These are phyloP conservation scores for Sodiomyces alkalinus DNA, from an alignment of 2,329 filamentous ascomycete genomes.

Conservation along the genomic window DNA sequence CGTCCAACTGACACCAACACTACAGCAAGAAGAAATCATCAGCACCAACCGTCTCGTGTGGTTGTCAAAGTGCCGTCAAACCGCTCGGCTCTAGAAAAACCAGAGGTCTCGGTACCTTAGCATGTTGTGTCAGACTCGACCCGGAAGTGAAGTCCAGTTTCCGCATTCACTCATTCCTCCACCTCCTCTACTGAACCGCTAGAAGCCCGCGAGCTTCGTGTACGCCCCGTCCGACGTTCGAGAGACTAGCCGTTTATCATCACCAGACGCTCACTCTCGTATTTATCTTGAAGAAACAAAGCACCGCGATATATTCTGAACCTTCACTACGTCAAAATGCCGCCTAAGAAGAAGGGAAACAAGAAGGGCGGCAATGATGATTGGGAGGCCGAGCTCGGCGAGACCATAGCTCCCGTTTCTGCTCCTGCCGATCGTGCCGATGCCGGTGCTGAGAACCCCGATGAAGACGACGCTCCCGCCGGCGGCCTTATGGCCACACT, in stretches of 20 bases:
- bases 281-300: too few species aligned
- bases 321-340: constrained; percentile 42
- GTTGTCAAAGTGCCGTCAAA: too few species aligned
- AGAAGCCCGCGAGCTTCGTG: too few species aligned
- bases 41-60: too few species aligned
- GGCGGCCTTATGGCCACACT: constrained; percentile 67
- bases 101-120: constrained; percentile 2
- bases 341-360: constrained; percentile 84
- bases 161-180: background rate
- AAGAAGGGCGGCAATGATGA: constrained; percentile 76
- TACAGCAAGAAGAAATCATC: too few species aligned
- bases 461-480: constrained; percentile 33
- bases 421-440: too few species aligned
- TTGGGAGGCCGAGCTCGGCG: constrained; percentile 89
- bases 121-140: constrained; percentile 4
- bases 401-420: constrained; percentile 51
- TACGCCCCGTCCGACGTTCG: too few species aligned
- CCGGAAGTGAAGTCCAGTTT: background rate
- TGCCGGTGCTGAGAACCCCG: constrained; percentile 29
- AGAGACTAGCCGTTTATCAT: too few species aligned
- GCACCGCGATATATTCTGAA: too few species aligned
- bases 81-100: too few species aligned
- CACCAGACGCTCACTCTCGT: too few species aligned
- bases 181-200: background rate
- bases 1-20: too few species aligned